These are phyloP conservation scores for Akebia trifoliata DNA, from an alignment of 164 flowering plant genomes.

Conservation along the genomic window DNA sequence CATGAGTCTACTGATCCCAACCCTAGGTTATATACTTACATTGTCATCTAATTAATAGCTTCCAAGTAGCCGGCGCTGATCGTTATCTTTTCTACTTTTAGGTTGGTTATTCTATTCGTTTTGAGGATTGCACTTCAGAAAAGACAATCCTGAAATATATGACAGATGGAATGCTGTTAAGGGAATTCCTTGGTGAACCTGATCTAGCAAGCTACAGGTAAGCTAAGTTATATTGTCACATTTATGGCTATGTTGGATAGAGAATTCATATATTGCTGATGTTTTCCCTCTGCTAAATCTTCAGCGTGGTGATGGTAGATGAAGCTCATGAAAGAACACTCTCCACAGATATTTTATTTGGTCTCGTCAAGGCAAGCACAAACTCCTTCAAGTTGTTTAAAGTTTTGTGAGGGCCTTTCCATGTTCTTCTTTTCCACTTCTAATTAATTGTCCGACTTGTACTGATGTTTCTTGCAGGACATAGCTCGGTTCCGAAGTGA, in stretches of 20 bases:
- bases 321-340: constrained; percentile 98
- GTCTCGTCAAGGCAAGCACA: constrained; percentile 74
- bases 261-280: neutral
- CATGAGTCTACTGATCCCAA: too few relatives aligned
- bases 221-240: constrained; percentile 5
- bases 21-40: neutral
- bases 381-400: neutral
- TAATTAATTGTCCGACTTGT: neutral
- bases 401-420: neutral
- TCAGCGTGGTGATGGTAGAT: constrained; percentile 95
- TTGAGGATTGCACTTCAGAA: constrained; percentile 98
- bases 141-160: constrained; percentile 86
- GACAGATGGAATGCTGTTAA: constrained; percentile 97
- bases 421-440: neutral
- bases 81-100: constrained; percentile 19
- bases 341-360: constrained; percentile 92
- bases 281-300: constrained; percentile 13
- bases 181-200: constrained; percentile 96
- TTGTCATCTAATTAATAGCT: neutral
- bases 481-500: constrained; percentile 86
- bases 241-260: neutral
- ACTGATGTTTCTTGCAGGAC: constrained; percentile 44
- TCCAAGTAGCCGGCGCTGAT: neutral
- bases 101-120: constrained; percentile 98
- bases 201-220: constrained; percentile 89